phyloP scores from a whole-genome alignment of 495 filamentous ascomycete species.

The Mytilinidion resinicola region DNA sequence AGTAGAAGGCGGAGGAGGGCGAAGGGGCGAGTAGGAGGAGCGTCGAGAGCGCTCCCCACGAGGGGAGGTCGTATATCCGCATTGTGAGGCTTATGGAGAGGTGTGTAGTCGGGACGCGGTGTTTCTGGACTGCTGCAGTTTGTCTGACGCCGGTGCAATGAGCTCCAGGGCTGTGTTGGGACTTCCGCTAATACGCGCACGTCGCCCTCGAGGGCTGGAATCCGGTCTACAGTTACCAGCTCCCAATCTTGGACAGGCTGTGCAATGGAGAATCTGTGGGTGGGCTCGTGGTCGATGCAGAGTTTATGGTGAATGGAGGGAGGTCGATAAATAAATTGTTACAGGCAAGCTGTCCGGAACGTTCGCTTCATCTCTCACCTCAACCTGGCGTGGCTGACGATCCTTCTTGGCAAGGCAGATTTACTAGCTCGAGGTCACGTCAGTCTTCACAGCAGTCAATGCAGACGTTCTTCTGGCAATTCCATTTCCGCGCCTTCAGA shows the following conservation, averaged over 20 bases:
- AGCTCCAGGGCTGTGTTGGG: neutral
- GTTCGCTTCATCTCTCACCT: too few relatives aligned
- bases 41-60: slow-evolving; percentile 13
- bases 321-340: neutral
- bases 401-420: too few relatives aligned
- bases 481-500: too few relatives aligned
- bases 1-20: slow-evolving; percentile 77
- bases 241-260: neutral
- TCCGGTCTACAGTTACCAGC: neutral
- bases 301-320: neutral
- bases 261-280: neutral
- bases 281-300: neutral
- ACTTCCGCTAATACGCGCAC: slow-evolving; percentile 1
- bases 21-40: slow-evolving; percentile 32
- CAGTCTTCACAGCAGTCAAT: too few relatives aligned
- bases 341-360: slow-evolving; percentile 12
- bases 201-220: slow-evolving; percentile 7
- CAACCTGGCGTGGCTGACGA: neutral
- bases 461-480: too few relatives aligned
- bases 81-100: slow-evolving; percentile 10
- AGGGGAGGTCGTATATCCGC: slow-evolving; percentile 18
- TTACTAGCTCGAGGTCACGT: too few relatives aligned
- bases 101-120: neutral
- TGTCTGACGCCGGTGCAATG: neutral
- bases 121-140: neutral